Conservation (phyloP, 768 basidiomycete species). For the Mycena amicta region DNA sequence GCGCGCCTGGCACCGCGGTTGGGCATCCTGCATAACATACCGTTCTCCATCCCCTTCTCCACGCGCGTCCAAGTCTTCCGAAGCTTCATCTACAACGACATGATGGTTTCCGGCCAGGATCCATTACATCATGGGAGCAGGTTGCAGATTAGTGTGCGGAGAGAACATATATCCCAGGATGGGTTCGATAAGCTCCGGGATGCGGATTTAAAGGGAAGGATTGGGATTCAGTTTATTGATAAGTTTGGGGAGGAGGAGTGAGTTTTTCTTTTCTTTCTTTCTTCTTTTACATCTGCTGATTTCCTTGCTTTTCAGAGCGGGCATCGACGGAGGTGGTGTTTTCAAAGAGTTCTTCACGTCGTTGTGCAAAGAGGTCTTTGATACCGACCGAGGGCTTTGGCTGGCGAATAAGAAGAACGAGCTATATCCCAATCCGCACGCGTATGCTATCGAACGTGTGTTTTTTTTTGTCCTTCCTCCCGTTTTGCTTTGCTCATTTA, state of each 20-base stretch:
- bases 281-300: background rate
- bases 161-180: constrained; percentile 83
- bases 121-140: constrained; percentile 26
- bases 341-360: constrained; percentile 98
- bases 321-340: constrained; percentile 95
- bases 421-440: constrained; percentile 92
- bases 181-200: constrained; percentile 85
- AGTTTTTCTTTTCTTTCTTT: constrained; percentile 30
- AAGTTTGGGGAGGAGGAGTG: constrained; percentile 86
- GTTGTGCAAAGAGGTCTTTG: constrained; percentile 91
- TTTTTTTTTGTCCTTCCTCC: constrained; percentile 16
- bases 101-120: constrained; percentile 25
- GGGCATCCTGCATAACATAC: constrained; percentile 92
- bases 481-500: background rate
- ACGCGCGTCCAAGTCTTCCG: constrained; percentile 90
- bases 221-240: constrained; percentile 92
- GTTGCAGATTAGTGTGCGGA: constrained; percentile 59
- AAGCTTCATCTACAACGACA: constrained; percentile 75
- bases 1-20: constrained; percentile 82
- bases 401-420: constrained; percentile 88
- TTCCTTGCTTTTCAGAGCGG: constrained; percentile 56
- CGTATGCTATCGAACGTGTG: constrained; percentile 86
- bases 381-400: constrained; percentile 94
- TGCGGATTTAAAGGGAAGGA: constrained; percentile 74
- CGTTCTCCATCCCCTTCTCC: constrained; percentile 93